Conservation (phyloP, 495 filamentous ascomycete genomes). For the Hypoxylon subgilvum region DNA sequence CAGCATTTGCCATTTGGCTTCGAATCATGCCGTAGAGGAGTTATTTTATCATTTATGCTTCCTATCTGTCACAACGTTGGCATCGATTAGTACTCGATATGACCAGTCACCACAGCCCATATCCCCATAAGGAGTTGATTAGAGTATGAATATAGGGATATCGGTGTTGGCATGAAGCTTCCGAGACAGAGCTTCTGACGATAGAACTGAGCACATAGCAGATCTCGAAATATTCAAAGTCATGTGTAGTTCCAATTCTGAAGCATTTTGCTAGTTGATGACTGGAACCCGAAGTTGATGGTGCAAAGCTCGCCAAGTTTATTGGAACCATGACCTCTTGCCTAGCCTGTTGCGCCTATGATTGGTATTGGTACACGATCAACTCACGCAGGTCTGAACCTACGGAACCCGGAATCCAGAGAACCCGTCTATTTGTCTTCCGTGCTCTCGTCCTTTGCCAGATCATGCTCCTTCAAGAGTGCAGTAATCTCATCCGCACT, state of each 20-base stretch:
- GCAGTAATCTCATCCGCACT: slow-evolving; percentile 94
- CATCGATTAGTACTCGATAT: no score
- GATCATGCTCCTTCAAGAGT: slow-evolving; percentile 89
- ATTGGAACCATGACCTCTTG: not conserved
- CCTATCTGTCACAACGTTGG: no score
- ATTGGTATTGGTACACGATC: slow-evolving; percentile 29
- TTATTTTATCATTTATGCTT: slow-evolving; percentile 7
- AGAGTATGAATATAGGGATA: no score
- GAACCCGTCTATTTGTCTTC: slow-evolving; percentile 60
- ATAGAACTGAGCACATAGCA: no score
- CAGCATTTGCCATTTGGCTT: not conserved
- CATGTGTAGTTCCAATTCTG: no score
- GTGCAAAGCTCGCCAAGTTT: not conserved
- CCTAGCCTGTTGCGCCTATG: slow-evolving; percentile 9
- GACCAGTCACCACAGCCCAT: no score
- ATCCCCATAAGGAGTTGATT: no score
- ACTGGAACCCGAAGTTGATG: no score
- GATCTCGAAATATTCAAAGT: no score
- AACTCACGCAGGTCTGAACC: slow-evolving; percentile 4
- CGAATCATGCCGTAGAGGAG: not conserved
- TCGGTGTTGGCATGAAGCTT: no score
- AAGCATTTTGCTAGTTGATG: no score
- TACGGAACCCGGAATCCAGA: slow-evolving; percentile 10
- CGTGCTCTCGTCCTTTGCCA: slow-evolving; percentile 84
- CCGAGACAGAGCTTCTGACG: no score